Base-by-base conservation (phyloP, 176 grass and related monocot species). In the Cenchrus fungigraminus region DNA sequence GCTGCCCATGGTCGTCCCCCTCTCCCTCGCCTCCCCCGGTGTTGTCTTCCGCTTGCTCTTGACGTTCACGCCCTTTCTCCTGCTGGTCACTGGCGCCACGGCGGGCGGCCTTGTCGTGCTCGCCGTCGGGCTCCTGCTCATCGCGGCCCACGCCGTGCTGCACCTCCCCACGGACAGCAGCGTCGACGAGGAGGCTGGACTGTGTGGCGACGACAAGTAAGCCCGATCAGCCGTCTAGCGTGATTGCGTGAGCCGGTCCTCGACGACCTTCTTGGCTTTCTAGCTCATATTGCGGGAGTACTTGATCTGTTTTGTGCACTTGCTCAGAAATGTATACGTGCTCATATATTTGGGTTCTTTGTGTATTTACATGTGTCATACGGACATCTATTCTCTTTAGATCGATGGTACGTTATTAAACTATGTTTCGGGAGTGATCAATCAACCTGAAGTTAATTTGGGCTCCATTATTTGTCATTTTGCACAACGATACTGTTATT, bases 1-100 rank as follows among this genome's bases (percentile, higher is more conserved):
- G 65, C 87, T 99, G 65, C 87, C 94, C 67, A 86, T 90, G n/a
- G 94, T 93, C 86, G 46, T 95, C 79, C 79, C 82, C 31, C 73
- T 72, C 90, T 81, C 95, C 81, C 70, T 77, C 52, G 90, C 64
- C 15, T 88, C 91, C 92, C 54, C 20, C 3, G n/a, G 59, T 11
- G 20, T 22, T 0, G 20, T 93, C 66, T 76, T 92, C 71, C 79
- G 5, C 67, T 86, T 32, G 9, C 91, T 98, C 77, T 44, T 87
- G 8, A 12, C 46, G 7, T 29, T 93, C 69, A 93, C 92, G 37
- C 87, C 93, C 64, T 74, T 68, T 74, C 28, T 91, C 49, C 92
- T 93, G 46, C 85, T 93, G n/a, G 76, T 93, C 73, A 97, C 90
- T 10, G 83, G 83, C 69, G 90, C 84, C 28, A 94, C 86, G 4